Evolutionary conservation across 768 basidiomycete species (phyloP).

Genomic region (Boletus tomentosulus): DNA sequence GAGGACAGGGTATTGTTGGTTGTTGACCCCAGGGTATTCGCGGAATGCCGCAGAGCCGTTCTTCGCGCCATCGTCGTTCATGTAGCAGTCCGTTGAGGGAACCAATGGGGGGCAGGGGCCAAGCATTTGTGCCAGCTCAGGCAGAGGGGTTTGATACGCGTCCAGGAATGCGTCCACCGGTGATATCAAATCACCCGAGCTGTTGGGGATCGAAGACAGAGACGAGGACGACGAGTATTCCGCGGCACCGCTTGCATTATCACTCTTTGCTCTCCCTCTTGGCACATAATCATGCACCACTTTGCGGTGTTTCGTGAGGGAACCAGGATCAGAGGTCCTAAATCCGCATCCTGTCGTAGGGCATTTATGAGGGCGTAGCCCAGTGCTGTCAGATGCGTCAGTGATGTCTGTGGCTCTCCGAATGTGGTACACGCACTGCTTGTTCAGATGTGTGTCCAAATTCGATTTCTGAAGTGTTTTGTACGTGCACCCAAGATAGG

Average conservation of each 20-base stretch:
- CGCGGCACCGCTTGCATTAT: no score
- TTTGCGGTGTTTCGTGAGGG: constrained; percentile 22
- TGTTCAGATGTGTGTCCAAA: constrained; percentile 23
- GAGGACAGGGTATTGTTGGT: not conserved
- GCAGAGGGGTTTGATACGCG: no score
- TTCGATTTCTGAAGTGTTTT: constrained; percentile 27
- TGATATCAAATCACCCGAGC: not conserved
- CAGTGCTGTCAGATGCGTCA: constrained; percentile 9
- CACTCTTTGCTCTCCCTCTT: not conserved
- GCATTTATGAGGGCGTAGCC: constrained; percentile 12
- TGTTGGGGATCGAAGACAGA: no score
- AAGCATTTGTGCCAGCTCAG: no score
- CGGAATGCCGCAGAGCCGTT: no score
- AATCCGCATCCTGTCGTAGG: constrained; percentile 15
- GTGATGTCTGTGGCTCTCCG: not conserved
- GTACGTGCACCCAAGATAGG: constrained; percentile 15
- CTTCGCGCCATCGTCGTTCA: no score
- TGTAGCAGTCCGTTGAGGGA: no score
- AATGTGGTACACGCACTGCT: constrained; percentile 25
- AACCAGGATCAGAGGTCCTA: constrained; percentile 15
- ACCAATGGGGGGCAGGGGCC: no score
- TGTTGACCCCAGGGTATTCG: not conserved
- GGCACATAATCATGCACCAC: constrained; percentile 10
- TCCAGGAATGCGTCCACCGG: no score
- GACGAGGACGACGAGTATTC: no score